Percentiles rank a stretch among this genome's conserved stretches.
Evolutionary conservation across 805 yeast species (phyloP).

Genomic region (Schizosaccharomyces japonicus): DNA sequence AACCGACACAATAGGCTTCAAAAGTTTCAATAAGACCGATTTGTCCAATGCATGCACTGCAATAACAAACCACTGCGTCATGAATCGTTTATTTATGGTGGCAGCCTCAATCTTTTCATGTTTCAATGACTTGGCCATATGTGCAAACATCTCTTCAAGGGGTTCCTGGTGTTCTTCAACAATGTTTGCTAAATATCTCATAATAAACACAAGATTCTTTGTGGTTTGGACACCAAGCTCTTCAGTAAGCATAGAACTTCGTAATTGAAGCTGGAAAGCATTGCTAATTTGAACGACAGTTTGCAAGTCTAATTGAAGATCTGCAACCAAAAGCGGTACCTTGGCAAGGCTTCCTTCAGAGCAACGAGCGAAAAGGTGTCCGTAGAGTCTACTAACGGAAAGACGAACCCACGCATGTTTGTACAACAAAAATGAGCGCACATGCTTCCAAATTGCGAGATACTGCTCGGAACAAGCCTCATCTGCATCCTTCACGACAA

Average conservation of each 20-base stretch:
- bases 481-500: conserved; percentile 1
- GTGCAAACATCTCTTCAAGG: neutral
- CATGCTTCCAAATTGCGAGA: conserved; percentile 25
- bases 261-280: conserved; percentile 50
- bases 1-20: conserved; percentile 31
- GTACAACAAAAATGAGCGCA: conserved; percentile 36
- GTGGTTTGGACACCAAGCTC: conserved; percentile 39
- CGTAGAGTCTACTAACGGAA: conserved; percentile 34
- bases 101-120: conserved; percentile 32
- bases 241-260: conserved; percentile 51
- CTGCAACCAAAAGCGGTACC: neutral
- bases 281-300: conserved; percentile 35
- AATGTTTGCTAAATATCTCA: conserved; percentile 26
- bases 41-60: neutral
- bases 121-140: neutral
- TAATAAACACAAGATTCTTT: conserved; percentile 38
- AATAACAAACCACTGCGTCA: conserved; percentile 1
- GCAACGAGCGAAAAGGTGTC: conserved; percentile 22
- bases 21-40: conserved; percentile 18
- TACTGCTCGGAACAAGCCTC: conserved; percentile 16
- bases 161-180: neutral
- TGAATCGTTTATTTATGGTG: neutral
- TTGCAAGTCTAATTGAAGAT: neutral
- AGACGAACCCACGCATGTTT: conserved; percentile 87
- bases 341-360: conserved; percentile 14